Conservation (phyloP, 768 basidiomycete species). For the Amanita rimosa region DNA sequence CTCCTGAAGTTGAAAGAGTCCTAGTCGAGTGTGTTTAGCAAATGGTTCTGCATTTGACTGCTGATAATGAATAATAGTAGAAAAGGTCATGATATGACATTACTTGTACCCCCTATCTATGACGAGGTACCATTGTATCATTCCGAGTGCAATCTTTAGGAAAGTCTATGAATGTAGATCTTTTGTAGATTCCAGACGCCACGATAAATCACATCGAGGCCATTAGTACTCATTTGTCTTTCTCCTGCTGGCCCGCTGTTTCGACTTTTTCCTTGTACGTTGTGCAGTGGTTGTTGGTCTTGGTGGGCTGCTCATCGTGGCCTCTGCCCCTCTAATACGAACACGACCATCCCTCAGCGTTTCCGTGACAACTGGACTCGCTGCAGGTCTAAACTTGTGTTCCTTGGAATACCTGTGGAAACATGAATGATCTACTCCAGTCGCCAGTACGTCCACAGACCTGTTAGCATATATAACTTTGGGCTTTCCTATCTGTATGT, state of each 20-base stretch:
- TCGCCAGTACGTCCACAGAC: not conserved
- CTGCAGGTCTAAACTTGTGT: constrained; percentile 73
- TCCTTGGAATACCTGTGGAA: constrained; percentile 66
- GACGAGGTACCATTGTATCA: too few species aligned
- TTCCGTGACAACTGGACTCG: constrained; percentile 76
- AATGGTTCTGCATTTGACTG: too few species aligned
- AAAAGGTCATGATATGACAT: too few species aligned
- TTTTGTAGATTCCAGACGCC: not conserved
- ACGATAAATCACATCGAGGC: not conserved
- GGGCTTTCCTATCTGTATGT: not conserved
- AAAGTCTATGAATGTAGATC: too few species aligned
- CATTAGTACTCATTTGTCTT: not conserved
- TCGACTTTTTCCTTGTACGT: constrained; percentile 10
- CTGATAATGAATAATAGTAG: too few species aligned
- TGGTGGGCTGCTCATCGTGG: constrained; percentile 17
- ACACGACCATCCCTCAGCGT: constrained; percentile 58
- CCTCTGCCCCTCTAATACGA: constrained; percentile 58
- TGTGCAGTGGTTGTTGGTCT: constrained; percentile 14
- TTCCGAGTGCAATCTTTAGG: too few species aligned
- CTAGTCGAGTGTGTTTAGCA: constrained; percentile 5
- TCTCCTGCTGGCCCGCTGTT: not conserved
- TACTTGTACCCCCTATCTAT: too few species aligned
- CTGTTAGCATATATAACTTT: constrained; percentile 3
- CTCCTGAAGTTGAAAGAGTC: constrained; percentile 1
- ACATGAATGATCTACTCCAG: too few species aligned